Evolutionary conservation across 1,284 basidiomycete genomes (phyloP).

Genomic region (Heterobasidion annosum): DNA sequence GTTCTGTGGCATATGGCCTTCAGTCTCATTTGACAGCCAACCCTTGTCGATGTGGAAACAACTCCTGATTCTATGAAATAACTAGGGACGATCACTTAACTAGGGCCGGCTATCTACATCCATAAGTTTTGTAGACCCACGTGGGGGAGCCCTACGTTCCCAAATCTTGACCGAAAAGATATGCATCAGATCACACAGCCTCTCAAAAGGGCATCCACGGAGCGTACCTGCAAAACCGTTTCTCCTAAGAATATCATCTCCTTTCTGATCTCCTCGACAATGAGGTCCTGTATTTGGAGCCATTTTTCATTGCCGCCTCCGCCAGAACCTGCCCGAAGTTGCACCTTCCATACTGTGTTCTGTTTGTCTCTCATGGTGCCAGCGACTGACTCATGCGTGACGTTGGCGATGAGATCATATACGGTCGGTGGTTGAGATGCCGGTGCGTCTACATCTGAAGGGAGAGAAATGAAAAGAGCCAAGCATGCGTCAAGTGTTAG

Average conservation of each 20-base stretch:
- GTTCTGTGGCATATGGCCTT: too few relatives aligned
- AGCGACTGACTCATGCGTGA: conserved; percentile 91
- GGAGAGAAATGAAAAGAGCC: conserved; percentile 1
- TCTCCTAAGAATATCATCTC: conserved; percentile 99
- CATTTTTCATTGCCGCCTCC: conserved; percentile 86
- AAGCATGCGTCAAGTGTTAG: conserved; percentile 6
- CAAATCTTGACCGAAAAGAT: conserved; percentile 44
- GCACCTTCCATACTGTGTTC: conserved; percentile 87
- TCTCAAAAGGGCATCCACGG: background rate
- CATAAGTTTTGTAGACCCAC: too few relatives aligned
- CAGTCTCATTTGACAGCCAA: too few relatives aligned
- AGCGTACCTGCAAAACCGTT: conserved; percentile 80
- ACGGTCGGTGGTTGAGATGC: conserved; percentile 50
- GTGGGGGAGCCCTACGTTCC: conserved; percentile 35
- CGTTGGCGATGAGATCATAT: conserved; percentile 95
- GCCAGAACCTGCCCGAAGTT: conserved; percentile 71
- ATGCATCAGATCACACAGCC: background rate
- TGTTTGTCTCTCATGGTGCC: conserved; percentile 88
- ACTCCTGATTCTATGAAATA: too few relatives aligned
- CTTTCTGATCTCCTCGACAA: conserved; percentile 90
- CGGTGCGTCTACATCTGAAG: conserved; percentile 68
- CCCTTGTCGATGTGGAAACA: too few relatives aligned
- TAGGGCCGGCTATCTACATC: too few relatives aligned
- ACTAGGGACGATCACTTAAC: too few relatives aligned
- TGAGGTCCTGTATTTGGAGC: conserved; percentile 96